These are phyloP conservation scores for Hymenoscyphus fraxineus DNA, from an alignment of 2,329 filamentous ascomycete species.

Conservation along the genomic window DNA sequence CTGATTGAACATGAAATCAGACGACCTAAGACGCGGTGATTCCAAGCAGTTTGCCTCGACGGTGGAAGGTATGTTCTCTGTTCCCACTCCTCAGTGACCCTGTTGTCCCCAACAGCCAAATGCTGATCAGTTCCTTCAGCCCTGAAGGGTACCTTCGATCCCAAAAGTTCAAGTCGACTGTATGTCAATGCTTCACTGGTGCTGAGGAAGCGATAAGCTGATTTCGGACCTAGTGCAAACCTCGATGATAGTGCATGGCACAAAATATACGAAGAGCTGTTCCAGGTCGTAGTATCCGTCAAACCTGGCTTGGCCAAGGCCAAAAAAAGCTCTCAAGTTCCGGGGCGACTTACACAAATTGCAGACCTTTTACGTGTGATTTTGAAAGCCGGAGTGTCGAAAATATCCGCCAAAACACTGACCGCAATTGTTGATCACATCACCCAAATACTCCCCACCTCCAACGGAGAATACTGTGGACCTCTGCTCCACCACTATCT, in stretches of 20 bases:
- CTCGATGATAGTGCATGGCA: constrained; percentile 78
- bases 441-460: constrained; percentile 63
- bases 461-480: constrained; percentile 60
- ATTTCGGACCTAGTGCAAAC: constrained; percentile 25
- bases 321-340: constrained; percentile 42
- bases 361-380: constrained; percentile 69
- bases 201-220: background rate
- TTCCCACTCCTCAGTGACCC: background rate
- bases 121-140: constrained; percentile 18
- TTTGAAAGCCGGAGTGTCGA: constrained; percentile 64
- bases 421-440: constrained; percentile 78
- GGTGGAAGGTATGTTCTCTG: background rate
- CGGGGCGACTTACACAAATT: constrained; percentile 61
- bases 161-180: constrained; percentile 28
- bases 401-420: constrained; percentile 73
- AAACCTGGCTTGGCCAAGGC: constrained; percentile 59
- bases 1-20: background rate
- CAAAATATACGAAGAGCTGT: constrained; percentile 75
- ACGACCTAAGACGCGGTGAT: background rate
- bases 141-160: constrained; percentile 31
- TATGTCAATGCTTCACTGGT: constrained; percentile 14
- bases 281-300: constrained; percentile 64
- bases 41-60: background rate
- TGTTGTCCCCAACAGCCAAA: background rate
- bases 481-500: constrained; percentile 74